Percentiles rank a stretch among this genome's conserved stretches.
Conservation (phyloP, 2,329 filamentous ascomycete genomes). For the Microsporum canis region DNA sequence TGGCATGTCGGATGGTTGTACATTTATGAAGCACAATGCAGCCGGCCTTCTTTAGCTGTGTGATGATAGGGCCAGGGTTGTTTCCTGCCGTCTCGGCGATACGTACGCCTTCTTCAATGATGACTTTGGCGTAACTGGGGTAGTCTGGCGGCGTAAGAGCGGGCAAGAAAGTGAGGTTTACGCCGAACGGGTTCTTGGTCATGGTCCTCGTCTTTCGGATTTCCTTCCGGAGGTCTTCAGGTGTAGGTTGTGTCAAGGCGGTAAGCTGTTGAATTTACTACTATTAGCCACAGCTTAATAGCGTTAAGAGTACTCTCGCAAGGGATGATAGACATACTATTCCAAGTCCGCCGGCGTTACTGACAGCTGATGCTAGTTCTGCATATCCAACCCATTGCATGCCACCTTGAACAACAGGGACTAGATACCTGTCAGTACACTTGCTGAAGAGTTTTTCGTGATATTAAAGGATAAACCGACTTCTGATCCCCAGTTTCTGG, state of each 20-base stretch:
- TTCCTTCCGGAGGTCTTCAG: slow-evolving; percentile 84
- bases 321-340: slow-evolving; percentile 30
- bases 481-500: slow-evolving; percentile 44
- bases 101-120: slow-evolving; percentile 83
- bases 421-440: slow-evolving; percentile 18
- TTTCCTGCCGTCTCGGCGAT: slow-evolving; percentile 92
- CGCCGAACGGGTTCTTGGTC: slow-evolving; percentile 57
- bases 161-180: slow-evolving; percentile 91
- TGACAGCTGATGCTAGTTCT: slow-evolving; percentile 43
- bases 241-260: slow-evolving; percentile 75
- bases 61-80: slow-evolving; percentile 79
- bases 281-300: neutral
- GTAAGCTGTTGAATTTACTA: slow-evolving; percentile 30
- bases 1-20: slow-evolving; percentile 87
- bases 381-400: slow-evolving; percentile 49
- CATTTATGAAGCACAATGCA: slow-evolving; percentile 89
- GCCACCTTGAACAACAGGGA: slow-evolving; percentile 41
- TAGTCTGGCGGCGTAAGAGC: slow-evolving; percentile 87
- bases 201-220: slow-evolving; percentile 76
- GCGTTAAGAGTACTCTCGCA: neutral
- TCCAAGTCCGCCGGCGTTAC: slow-evolving; percentile 43
- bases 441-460: neutral
- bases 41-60: slow-evolving; percentile 68
- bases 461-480: slow-evolving; percentile 20
- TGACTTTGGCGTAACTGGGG: slow-evolving; percentile 75